Evolutionary conservation across 1,139 yeast genomes (phyloP).

Genomic region (Taphrina communis): DNA sequence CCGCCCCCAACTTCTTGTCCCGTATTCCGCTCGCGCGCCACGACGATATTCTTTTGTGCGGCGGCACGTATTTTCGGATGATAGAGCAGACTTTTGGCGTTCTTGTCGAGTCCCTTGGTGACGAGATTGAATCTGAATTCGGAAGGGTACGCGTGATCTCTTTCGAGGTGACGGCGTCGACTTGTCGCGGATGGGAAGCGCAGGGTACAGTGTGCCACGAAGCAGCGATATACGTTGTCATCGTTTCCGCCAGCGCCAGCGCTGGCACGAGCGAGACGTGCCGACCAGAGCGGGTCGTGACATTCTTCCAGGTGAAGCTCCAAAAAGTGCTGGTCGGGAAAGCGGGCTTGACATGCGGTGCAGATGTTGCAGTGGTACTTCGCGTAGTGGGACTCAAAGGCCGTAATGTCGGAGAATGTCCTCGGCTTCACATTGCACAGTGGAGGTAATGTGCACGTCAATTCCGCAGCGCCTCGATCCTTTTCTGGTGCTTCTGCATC

Average conservation of each 20-base stretch:
- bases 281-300: slow-evolving; percentile 60
- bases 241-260: too few relatives aligned
- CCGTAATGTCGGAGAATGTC: slow-evolving; percentile 38
- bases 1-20: not conserved
- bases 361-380: slow-evolving; percentile 51
- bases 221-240: slow-evolving; percentile 45
- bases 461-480: not conserved
- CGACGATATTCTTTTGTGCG: not conserved
- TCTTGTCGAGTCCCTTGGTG: slow-evolving; percentile 6
- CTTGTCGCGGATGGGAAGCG: slow-evolving; percentile 9
- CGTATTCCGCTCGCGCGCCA: not conserved
- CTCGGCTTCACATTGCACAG: slow-evolving; percentile 44
- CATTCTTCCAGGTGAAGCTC: slow-evolving; percentile 61
- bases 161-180: slow-evolving; percentile 21
- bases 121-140: slow-evolving; percentile 33
- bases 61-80: not conserved
- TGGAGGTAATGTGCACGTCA: slow-evolving; percentile 47
- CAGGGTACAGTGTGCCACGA: slow-evolving; percentile 11
- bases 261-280: slow-evolving; percentile 55
- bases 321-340: slow-evolving; percentile 56
- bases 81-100: slow-evolving; percentile 26
- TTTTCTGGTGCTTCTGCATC: not conserved
- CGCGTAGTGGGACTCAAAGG: slow-evolving; percentile 44
- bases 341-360: slow-evolving; percentile 54
- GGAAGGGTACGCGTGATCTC: slow-evolving; percentile 27